These are phyloP conservation scores for Balamuthia mandrillaris DNA, from an alignment of 208 protist species.

Conservation along the genomic window DNA sequence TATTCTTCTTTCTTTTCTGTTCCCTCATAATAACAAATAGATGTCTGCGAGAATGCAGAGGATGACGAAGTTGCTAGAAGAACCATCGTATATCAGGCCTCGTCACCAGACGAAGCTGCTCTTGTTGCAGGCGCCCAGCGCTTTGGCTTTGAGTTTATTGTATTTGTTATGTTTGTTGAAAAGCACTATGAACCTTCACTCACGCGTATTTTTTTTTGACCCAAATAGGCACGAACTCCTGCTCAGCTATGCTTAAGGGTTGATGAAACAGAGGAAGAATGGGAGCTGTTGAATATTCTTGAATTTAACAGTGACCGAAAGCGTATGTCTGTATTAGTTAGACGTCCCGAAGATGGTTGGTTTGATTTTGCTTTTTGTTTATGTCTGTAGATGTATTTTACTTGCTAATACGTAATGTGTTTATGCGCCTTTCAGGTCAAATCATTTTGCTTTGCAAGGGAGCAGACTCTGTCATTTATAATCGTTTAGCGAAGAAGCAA, in stretches of 20 bases:
- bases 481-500: neutral
- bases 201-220: neutral
- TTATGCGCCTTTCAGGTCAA: neutral
- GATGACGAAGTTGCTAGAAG: neutral
- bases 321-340: constrained; percentile 68
- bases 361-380: neutral
- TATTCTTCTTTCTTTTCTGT: neutral
- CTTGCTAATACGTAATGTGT: neutral
- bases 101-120: constrained; percentile 86
- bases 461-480: constrained; percentile 54
- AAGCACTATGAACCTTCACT: neutral
- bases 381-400: neutral
- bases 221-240: neutral
- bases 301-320: constrained; percentile 62
- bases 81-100: constrained; percentile 79
- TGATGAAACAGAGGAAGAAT: neutral
- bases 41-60: neutral
- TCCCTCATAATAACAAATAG: neutral
- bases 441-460: constrained; percentile 56
- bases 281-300: constrained; percentile 31
- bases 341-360: neutral
- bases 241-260: neutral
- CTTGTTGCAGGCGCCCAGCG: constrained; percentile 78
- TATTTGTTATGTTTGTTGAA: neutral
- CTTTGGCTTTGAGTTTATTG: constrained; percentile 59